Evolutionary conservation across 345 rosid species (phyloP), one percentile per base, ranked within the genome.

Genomic region (Carallia pectinifolia): DNA sequence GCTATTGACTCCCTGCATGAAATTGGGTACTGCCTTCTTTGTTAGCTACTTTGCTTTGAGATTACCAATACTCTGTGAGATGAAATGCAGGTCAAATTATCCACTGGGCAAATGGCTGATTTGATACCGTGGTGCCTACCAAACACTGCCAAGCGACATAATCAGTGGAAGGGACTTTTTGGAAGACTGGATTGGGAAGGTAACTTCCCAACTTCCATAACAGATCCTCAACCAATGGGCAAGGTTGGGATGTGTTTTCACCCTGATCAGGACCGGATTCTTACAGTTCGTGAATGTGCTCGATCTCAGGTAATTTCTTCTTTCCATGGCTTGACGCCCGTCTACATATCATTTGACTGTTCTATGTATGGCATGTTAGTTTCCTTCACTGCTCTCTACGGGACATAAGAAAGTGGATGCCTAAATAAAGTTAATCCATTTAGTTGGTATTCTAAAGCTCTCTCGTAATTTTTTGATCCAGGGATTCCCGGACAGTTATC

Each of bases 181-280:
- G 97, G 98, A 70, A 89, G 97, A 76, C 62, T 93, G 69, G 96
- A 91, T 62, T 93, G 98, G 98, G 84, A 89, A 72, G 98, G 98
- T 2, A 91, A 93, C 69, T 93, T 93, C 69, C 98, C 96, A 1
- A 93, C 98, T 56, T 93, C 96, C 0, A 67, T 89, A 44, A 93
- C 95, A 1, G 93, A 91, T 67, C 97, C 98, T 76, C 91, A 89
- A 69, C 98, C 98, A 5, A 89, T 86, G 90, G 97, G 98, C 30
- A 91, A 86, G 78, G 97, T 94, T n/a, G 97, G 98, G 54, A 84
- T 89, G 88, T 94, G 98, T 48, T 91, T 94, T 67, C 96, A 91
- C 71, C 97, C 98, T 1, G 96, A 89, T 1, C 97, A 91, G 78
- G 96, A 91, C 66, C 76, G 98, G 50, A 91, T 94, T 15, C 65